Evolutionary conservation across 345 rosid genomes (phyloP).

Genomic region (Toxicodendron radicans): DNA sequence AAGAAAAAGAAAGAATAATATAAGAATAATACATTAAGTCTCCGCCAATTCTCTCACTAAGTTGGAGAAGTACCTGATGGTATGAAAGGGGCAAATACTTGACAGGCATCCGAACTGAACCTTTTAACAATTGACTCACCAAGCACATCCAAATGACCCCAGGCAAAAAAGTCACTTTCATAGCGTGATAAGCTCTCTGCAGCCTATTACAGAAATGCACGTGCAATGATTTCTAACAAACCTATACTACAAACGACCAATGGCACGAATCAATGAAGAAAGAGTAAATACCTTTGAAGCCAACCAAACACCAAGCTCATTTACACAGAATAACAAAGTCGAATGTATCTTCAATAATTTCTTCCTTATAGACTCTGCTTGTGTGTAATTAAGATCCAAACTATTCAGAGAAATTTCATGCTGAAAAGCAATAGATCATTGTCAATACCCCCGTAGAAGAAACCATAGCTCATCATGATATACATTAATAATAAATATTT

Average conservation of each 20-base stretch:
- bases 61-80: constrained; percentile 51
- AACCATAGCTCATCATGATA: not conserved
- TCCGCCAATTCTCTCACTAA: constrained; percentile 12
- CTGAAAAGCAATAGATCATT: constrained; percentile 38
- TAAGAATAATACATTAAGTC: constrained; percentile 2
- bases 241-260: constrained; percentile 6
- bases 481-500: not conserved
- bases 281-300: constrained; percentile 64
- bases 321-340: constrained; percentile 55
- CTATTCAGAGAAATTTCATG: constrained; percentile 38
- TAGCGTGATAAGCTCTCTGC: constrained; percentile 50
- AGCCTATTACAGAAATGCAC: constrained; percentile 50
- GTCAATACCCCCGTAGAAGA: constrained; percentile 14
- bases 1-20: constrained; percentile 11
- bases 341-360: constrained; percentile 44
- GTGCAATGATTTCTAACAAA: constrained; percentile 6
- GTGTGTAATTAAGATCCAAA: constrained; percentile 38
- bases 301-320: constrained; percentile 73
- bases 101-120: constrained; percentile 50
- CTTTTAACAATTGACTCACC: constrained; percentile 44
- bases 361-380: constrained; percentile 36
- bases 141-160: constrained; percentile 41
- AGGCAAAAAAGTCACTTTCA: constrained; percentile 42
- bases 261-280: not conserved
- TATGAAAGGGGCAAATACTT: constrained; percentile 37